Evolutionary conservation across 208 protist genomes (phyloP), one percentile per base, ranked within the genome.

Genomic region (Wallacemonas collosoma): DNA sequence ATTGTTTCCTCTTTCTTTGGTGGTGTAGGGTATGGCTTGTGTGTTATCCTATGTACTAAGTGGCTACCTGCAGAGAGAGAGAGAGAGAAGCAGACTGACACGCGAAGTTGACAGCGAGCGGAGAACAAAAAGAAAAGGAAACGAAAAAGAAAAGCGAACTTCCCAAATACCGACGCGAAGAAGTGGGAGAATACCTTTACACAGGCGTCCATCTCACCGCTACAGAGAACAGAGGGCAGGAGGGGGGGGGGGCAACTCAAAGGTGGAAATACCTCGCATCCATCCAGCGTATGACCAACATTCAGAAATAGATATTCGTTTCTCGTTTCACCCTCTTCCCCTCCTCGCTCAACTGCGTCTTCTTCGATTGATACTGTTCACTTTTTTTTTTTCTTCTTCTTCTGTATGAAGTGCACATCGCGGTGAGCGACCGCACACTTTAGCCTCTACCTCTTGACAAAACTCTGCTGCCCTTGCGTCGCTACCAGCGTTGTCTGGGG

Each of bases 381-480:
- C 12, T 50, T 75, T 64, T 71, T 74, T 12, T 53, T 70, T 17
- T 70, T 68, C 70, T 41, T 35, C 48, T 48, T 39, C 56, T 48
- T 57, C 36, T 56, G 43, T 43, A 0, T 62, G 26, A 12, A 14
- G 2, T 9, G 36, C 2, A n/a, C 7, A 5, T 5, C 57, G 15
- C 60, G 17, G 2, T 72, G 26, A 54, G 26, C 26, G 26, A 26
- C 26, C 26, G 26, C 26, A 26, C 26, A 26, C 26, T 26, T 26
- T 26, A 26, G 26, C 26, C 26, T 26, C 26, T 26, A 26, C 26
- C 26, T 26, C 26, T 26, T 26, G 26, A 26, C 26, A 26, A 26
- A 26, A 26, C 26, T 26, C 26, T 26, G 26, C 26, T 26, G 26
- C 26, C 26, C 26, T 26, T 26, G 26, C 26, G 26, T 26, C 26